These are phyloP conservation scores for Sporothrix brunneoviolacea DNA, from an alignment of 2,329 filamentous ascomycete genomes.

Conservation along the genomic window DNA sequence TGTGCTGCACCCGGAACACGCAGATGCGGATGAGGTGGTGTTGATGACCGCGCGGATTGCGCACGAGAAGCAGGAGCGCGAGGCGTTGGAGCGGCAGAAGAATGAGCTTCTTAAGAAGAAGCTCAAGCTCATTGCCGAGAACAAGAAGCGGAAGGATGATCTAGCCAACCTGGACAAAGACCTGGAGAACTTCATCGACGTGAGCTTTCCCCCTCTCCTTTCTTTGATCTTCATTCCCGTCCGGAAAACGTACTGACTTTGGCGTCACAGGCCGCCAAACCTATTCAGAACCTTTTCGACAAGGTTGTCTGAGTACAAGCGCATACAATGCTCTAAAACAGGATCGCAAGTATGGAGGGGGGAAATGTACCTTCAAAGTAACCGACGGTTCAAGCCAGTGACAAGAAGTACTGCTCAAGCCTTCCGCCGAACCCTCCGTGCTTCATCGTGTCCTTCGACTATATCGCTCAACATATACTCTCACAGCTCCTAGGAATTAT, in stretches of 20 bases:
- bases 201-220: conserved; percentile 33
- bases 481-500: no score
- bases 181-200: conserved; percentile 88
- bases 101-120: conserved; percentile 65
- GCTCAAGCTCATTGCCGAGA: conserved; percentile 59
- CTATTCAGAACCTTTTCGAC: conserved; percentile 79
- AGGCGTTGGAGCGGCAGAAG: conserved; percentile 77
- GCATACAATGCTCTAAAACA: no score
- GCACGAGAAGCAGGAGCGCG: conserved; percentile 78
- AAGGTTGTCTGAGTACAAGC: conserved; percentile 48
- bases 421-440: no score
- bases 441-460: no score
- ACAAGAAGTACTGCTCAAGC: no score
- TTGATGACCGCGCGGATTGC: conserved; percentile 87
- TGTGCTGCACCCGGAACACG: conserved; percentile 64
- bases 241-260: neutral
- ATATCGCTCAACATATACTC: no score
- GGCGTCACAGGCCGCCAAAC: conserved; percentile 64
- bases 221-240: neutral
- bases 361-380: no score
- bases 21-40: conserved; percentile 65
- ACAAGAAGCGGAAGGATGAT: conserved; percentile 91
- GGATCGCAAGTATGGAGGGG: no score
- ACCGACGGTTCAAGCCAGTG: no score
- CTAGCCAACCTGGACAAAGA: conserved; percentile 85